Conservation (phyloP, 2,329 filamentous ascomycete genomes). For the Alternaria incomplexa region DNA sequence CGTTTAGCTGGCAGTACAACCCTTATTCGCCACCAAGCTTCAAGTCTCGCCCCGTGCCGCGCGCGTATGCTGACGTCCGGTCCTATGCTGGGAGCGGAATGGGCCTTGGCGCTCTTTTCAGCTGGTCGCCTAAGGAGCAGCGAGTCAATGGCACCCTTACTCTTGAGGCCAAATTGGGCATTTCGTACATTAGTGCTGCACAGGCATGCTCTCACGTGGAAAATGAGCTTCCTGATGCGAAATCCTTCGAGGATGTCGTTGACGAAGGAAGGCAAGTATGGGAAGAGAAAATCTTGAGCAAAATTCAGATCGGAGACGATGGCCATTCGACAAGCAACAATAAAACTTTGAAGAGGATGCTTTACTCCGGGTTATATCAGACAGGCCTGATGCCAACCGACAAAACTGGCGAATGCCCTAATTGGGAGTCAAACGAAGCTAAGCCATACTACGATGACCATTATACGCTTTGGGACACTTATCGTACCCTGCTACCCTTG, state of each 20-base stretch:
- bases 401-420: slow-evolving; percentile 34
- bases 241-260: slow-evolving; percentile 43
- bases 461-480: slow-evolving; percentile 27
- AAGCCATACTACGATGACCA: slow-evolving; percentile 47
- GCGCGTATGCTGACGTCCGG: not conserved
- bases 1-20: slow-evolving; percentile 7
- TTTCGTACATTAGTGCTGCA: slow-evolving; percentile 49
- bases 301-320: slow-evolving; percentile 45
- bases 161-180: slow-evolving; percentile 56
- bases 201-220: slow-evolving; percentile 72
- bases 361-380: slow-evolving; percentile 45
- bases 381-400: slow-evolving; percentile 49
- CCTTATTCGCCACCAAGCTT: not conserved
- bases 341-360: slow-evolving; percentile 21
- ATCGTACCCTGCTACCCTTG: slow-evolving; percentile 16
- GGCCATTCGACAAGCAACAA: slow-evolving; percentile 7
- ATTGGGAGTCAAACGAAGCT: slow-evolving; percentile 28
- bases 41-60: not conserved
- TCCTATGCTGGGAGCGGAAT: slow-evolving; percentile 37
- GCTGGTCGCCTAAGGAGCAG: slow-evolving; percentile 43
- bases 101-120: slow-evolving; percentile 55
- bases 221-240: slow-evolving; percentile 63
- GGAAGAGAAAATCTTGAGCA: slow-evolving; percentile 59
- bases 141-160: slow-evolving; percentile 15
- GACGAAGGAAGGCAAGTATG: slow-evolving; percentile 44